These are phyloP conservation scores for Coemansia sp. DNA, from an alignment of 192 early-diverging fungal genomes.

Conservation along the genomic window DNA sequence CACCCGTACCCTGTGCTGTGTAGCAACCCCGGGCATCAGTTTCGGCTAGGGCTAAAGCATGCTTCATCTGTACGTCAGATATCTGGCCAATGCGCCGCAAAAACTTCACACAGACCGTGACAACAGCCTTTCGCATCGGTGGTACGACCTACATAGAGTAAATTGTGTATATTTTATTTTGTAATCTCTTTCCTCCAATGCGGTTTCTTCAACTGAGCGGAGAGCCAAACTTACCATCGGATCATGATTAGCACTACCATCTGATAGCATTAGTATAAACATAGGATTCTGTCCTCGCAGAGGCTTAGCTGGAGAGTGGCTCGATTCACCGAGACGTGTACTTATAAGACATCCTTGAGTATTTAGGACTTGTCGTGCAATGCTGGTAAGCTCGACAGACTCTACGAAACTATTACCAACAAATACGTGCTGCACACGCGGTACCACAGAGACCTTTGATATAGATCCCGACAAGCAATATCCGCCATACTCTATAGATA, in stretches of 20 bases:
- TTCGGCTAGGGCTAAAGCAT: conserved; percentile 2
- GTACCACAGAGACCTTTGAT: conserved; percentile 23
- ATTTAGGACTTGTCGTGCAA: conserved; percentile 16
- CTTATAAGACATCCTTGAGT: conserved; percentile 19
- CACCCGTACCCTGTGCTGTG: background rate
- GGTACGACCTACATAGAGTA: background rate
- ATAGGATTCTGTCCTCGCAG: conserved; percentile 17
- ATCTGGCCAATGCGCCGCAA: conserved; percentile 32
- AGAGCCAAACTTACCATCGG: background rate
- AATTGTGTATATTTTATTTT: background rate
- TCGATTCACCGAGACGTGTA: background rate
- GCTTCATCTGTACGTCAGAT: conserved; percentile 35
- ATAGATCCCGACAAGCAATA: conserved; percentile 34
- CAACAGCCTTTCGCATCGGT: background rate
- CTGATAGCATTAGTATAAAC: conserved; percentile 34
- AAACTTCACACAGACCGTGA: conserved; percentile 44
- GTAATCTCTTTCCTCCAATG: no score
- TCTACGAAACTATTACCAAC: conserved; percentile 8
- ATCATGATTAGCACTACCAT: background rate
- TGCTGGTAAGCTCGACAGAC: conserved; percentile 15
- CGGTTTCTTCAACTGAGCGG: no score
- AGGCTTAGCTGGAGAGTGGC: background rate
- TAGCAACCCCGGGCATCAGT: background rate
- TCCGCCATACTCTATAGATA: conserved; percentile 23
- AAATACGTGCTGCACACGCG: conserved; percentile 41